Conservation (phyloP, 805 yeast species). For the Saccharomycopsis olivae region DNA sequence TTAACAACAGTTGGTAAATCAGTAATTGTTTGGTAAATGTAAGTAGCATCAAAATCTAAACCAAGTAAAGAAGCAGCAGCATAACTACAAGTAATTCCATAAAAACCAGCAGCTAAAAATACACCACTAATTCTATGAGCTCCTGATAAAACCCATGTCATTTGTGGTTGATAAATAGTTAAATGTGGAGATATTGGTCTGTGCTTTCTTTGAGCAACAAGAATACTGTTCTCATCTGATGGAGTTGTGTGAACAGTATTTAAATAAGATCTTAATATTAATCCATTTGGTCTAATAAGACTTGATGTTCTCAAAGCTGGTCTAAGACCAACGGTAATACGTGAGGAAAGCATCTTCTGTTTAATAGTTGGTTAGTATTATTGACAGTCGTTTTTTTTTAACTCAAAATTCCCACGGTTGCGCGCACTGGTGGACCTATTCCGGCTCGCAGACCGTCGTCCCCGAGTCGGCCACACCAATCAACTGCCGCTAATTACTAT, state of each 20-base stretch:
- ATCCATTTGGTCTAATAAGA: neutral
- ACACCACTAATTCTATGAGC: slow-evolving; percentile 87
- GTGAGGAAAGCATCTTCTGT: neutral
- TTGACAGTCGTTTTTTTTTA: too few relatives aligned
- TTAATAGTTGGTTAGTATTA: too few relatives aligned
- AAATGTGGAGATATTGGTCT: slow-evolving; percentile 92
- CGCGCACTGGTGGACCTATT: too few relatives aligned
- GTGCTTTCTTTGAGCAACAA: slow-evolving; percentile 71
- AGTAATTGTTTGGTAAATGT: slow-evolving; percentile 44
- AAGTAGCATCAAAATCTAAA: slow-evolving; percentile 40
- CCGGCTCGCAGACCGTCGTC: too few relatives aligned
- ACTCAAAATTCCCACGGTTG: too few relatives aligned
- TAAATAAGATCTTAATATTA: neutral
- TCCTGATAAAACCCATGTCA: slow-evolving; percentile 72
- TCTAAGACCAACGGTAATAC: neutral
- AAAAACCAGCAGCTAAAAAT: slow-evolving; percentile 67
- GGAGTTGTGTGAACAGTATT: slow-evolving; percentile 42
- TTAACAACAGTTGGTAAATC: slow-evolving; percentile 57
- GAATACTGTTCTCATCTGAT: slow-evolving; percentile 54
- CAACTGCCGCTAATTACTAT: too few relatives aligned
- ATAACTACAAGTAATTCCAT: slow-evolving; percentile 64
- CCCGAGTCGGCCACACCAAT: too few relatives aligned
- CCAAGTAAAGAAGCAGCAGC: slow-evolving; percentile 64
- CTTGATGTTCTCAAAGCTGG: neutral
- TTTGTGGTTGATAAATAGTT: slow-evolving; percentile 81